These are phyloP conservation scores for Oryza meridionalis DNA, from an alignment of 176 grass and related monocot genomes.

Conservation along the genomic window DNA sequence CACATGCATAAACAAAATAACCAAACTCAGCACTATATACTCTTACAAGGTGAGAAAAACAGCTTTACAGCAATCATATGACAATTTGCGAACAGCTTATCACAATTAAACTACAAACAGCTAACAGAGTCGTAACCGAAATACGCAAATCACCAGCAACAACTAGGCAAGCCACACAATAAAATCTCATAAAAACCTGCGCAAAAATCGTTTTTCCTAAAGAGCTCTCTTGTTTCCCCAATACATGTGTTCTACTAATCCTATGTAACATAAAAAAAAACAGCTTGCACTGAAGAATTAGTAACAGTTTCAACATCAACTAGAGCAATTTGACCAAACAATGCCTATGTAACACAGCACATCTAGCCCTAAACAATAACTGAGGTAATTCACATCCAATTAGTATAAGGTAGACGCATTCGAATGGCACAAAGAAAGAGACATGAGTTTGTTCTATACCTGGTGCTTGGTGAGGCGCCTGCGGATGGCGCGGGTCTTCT, in stretches of 20 bases:
- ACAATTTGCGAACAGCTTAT: not conserved
- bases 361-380: not conserved
- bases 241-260: not conserved
- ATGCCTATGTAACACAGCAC: not conserved
- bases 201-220: not conserved
- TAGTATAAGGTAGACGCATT: not conserved
- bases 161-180: not conserved
- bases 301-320: not conserved
- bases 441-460: constrained; percentile 37
- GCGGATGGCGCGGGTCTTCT: constrained; percentile 91
- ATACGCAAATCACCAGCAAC: not conserved
- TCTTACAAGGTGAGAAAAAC: not conserved
- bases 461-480: constrained; percentile 82
- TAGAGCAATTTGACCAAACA: not conserved
- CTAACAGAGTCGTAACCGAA: not conserved
- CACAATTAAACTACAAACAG: not conserved
- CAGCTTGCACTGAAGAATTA: not conserved
- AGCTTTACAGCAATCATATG: not conserved
- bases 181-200: not conserved
- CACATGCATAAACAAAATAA: not conserved
- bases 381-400: not conserved
- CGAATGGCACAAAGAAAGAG: not conserved
- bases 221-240: rapidly evolving
- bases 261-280: not conserved
- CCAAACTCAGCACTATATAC: not conserved